A percentile compares a stretch with the other conserved stretches of the same genome.
Conservation (phyloP, 1,139 yeast species). For the Yamadazyma songkhlaensis region DNA sequence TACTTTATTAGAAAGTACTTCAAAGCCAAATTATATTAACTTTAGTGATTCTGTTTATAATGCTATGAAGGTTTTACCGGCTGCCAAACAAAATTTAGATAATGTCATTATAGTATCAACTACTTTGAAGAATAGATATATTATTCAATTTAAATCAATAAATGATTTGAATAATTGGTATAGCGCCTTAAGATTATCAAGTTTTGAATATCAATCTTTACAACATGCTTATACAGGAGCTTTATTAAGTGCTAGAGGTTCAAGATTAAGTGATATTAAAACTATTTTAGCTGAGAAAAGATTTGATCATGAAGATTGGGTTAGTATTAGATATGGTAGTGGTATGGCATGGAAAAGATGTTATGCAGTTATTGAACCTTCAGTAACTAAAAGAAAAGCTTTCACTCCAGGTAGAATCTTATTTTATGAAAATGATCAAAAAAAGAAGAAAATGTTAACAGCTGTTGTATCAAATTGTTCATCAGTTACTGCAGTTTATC, state of each 20-base stretch:
- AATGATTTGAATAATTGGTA: constrained; percentile 67
- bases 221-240: constrained; percentile 98
- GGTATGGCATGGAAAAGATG: constrained; percentile 99
- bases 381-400: constrained; percentile 37
- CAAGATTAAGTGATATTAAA: constrained; percentile 79
- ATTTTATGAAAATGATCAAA: constrained; percentile 68
- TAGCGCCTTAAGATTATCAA: constrained; percentile 74
- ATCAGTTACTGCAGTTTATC: constrained; percentile 89
- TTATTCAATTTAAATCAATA: constrained; percentile 68
- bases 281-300: constrained; percentile 82
- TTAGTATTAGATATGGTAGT: constrained; percentile 87
- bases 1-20: constrained; percentile 49
- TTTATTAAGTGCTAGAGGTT: constrained; percentile 80
- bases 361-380: constrained; percentile 87
- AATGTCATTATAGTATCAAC: constrained; percentile 87
- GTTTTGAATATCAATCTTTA: constrained; percentile 73
- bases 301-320: constrained; percentile 91
- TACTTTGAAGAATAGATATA: constrained; percentile 81
- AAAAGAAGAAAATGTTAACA: constrained; percentile 70
- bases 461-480: constrained; percentile 73
- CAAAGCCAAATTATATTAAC: constrained; percentile 86
- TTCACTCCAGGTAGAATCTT: constrained; percentile 55
- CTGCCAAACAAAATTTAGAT: constrained; percentile 60
- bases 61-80: constrained; percentile 61
- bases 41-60: constrained; percentile 89